Evolutionary conservation across 2,329 filamentous ascomycete genomes (phyloP).

Genomic region (Colletotrichum sp.): DNA sequence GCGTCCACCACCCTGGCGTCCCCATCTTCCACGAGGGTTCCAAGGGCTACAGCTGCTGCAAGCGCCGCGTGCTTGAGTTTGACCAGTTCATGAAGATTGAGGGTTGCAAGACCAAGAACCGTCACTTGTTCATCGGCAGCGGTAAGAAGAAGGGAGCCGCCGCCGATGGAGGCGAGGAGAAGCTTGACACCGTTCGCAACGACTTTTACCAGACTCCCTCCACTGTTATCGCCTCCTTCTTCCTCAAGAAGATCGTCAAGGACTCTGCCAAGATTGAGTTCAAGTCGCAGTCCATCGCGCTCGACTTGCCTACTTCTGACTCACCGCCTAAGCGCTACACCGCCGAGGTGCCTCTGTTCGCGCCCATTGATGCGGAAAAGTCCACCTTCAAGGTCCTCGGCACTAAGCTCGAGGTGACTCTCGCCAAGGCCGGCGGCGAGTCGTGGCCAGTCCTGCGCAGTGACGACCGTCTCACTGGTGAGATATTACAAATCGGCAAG

Average conservation of each 20-base stretch:
- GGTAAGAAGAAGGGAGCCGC: constrained; percentile 68
- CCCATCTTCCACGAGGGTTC: constrained; percentile 98
- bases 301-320: constrained; percentile 88
- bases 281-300: constrained; percentile 61
- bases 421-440: constrained; percentile 73
- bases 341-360: constrained; percentile 76
- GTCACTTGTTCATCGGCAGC: constrained; percentile 84
- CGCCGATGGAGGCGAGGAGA: constrained; percentile 66
- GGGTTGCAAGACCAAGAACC: constrained; percentile 81
- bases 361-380: constrained; percentile 74
- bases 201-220: constrained; percentile 95
- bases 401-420: constrained; percentile 83
- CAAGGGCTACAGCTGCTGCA: constrained; percentile 98
- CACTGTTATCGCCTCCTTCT: constrained; percentile 87
- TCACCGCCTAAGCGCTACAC: constrained; percentile 78
- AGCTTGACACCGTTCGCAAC: constrained; percentile 77
- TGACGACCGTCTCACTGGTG: constrained; percentile 70
- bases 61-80: constrained; percentile 92
- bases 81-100: constrained; percentile 97
- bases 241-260: constrained; percentile 96
- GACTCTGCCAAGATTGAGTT: constrained; percentile 76
- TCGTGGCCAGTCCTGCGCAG: constrained; percentile 87
- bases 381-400: constrained; percentile 82
- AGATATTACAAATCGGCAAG: constrained; percentile 88
- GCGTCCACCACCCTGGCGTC: constrained; percentile 85